These are phyloP conservation scores for button mushroom (Agaricus bisporus) DNA, from an alignment of 768 basidiomycete genomes.

Conservation along the genomic window DNA sequence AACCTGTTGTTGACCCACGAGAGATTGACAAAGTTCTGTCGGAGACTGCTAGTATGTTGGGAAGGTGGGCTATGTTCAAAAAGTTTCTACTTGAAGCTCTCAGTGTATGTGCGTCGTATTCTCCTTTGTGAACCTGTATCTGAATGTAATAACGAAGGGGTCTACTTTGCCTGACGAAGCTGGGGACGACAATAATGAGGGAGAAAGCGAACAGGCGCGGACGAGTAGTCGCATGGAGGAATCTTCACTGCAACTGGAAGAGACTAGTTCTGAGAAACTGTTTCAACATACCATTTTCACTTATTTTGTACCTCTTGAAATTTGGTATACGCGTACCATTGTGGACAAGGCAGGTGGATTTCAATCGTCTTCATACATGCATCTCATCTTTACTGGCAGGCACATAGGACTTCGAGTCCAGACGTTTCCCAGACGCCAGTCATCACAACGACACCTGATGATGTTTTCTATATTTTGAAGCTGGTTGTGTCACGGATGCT, in stretches of 20 bases:
- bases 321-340: constrained; percentile 83
- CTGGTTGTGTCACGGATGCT: constrained; percentile 71
- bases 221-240: neutral
- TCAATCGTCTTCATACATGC: neutral
- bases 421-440: constrained; percentile 61
- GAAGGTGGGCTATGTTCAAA: constrained; percentile 87
- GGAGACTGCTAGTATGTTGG: constrained; percentile 84
- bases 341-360: constrained; percentile 73
- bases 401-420: constrained; percentile 75
- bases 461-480: constrained; percentile 94
- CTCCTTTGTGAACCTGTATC: neutral
- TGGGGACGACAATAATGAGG: constrained; percentile 6
- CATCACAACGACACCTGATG: constrained; percentile 80
- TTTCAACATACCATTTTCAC: constrained; percentile 63
- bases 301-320: constrained; percentile 86
- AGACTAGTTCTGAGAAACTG: constrained; percentile 46
- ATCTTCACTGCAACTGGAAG: constrained; percentile 24
- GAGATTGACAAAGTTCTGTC: constrained; percentile 90
- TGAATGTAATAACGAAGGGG: neutral
- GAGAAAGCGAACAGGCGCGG: neutral
- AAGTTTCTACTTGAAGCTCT: constrained; percentile 79
- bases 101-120: constrained; percentile 37
- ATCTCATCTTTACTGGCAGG: constrained; percentile 38
- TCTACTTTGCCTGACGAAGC: constrained; percentile 9
- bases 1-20: constrained; percentile 68